These are phyloP conservation scores for Fragaria iinumae DNA, from an alignment of 306 rosid species.

Conservation along the genomic window DNA sequence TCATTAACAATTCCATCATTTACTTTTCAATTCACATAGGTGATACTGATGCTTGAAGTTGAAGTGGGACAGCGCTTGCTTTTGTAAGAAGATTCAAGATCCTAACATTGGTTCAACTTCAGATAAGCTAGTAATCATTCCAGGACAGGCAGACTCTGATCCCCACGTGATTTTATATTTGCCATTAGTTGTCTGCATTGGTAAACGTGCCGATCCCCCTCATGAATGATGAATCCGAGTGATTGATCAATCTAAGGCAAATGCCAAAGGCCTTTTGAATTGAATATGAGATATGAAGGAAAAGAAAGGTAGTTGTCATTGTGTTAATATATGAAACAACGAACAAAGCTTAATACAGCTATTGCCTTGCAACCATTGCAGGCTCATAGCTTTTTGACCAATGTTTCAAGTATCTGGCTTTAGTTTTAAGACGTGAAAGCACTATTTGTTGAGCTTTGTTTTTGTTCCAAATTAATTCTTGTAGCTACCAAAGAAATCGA, in stretches of 20 bases:
- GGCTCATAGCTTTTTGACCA: neutral
- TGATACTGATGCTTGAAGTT: neutral
- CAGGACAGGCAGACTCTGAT: slow-evolving; percentile 1
- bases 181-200: neutral
- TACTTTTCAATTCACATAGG: neutral
- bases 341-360: slow-evolving; percentile 24
- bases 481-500: slow-evolving; percentile 11
- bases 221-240: neutral
- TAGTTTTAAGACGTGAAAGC: slow-evolving; percentile 6
- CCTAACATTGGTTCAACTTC: neutral
- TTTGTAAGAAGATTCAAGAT: neutral
- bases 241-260: neutral
- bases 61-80: neutral
- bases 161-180: neutral
- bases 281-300: slow-evolving; percentile 7
- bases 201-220: neutral
- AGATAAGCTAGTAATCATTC: neutral
- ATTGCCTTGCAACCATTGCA: slow-evolving; percentile 1
- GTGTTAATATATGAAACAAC: slow-evolving; percentile 26
- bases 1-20: neutral
- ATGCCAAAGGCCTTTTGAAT: neutral
- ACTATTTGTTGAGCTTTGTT: neutral
- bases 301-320: slow-evolving; percentile 27
- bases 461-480: neutral
- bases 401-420: neutral